These are phyloP conservation scores for Xylariales sp. DNA, from an alignment of 2,329 filamentous ascomycete genomes.

Conservation along the genomic window DNA sequence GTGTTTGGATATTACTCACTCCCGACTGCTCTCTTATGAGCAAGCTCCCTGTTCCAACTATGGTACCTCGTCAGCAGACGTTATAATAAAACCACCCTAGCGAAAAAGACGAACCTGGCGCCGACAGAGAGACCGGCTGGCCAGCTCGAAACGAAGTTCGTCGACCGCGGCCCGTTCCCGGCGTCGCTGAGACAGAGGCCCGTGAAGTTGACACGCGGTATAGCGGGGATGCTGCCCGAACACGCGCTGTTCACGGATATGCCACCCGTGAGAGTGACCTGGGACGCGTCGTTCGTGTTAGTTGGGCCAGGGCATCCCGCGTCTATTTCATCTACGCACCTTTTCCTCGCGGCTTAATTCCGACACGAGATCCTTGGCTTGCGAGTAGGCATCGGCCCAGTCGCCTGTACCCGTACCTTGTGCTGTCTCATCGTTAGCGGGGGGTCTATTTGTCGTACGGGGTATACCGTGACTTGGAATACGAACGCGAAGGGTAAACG, in stretches of 20 bases:
- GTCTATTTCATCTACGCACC: slow-evolving; percentile 25
- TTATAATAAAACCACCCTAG: not conserved
- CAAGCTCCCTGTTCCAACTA: slow-evolving; percentile 77
- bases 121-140: slow-evolving; percentile 70
- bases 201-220: slow-evolving; percentile 54
- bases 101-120: slow-evolving; percentile 47
- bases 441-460: not conserved
- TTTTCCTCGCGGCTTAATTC: slow-evolving; percentile 56
- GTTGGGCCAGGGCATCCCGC: not conserved
- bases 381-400: slow-evolving; percentile 53
- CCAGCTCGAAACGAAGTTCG: slow-evolving; percentile 57
- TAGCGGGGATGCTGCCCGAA: slow-evolving; percentile 55
- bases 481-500: slow-evolving; percentile 52
- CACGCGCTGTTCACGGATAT: slow-evolving; percentile 49
- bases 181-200: slow-evolving; percentile 56
- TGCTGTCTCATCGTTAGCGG: slow-evolving; percentile 43
- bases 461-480: not conserved
- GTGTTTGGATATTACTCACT: slow-evolving; percentile 50
- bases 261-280: slow-evolving; percentile 55
- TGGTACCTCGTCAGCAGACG: slow-evolving; percentile 8
- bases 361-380: slow-evolving; percentile 51
- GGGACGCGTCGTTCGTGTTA: not conserved
- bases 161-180: slow-evolving; percentile 48
- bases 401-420: slow-evolving; percentile 47
- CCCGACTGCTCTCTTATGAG: slow-evolving; percentile 73